Evolutionary conservation across 768 basidiomycete genomes (phyloP).

Genomic region (Phaffia tasmanica): DNA sequence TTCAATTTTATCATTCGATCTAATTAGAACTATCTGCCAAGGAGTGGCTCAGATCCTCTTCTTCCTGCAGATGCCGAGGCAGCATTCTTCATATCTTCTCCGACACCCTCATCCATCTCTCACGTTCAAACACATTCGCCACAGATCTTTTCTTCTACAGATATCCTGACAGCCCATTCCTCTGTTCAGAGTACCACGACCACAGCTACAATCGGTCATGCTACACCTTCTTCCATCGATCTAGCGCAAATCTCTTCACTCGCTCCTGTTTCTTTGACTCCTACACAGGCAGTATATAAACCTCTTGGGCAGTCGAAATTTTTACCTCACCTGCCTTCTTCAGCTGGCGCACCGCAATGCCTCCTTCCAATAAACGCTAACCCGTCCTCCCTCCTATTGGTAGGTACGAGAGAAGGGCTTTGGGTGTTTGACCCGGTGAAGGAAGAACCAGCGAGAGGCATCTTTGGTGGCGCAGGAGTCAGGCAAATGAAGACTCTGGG

Average conservation of each 20-base stretch:
- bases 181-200: too few species aligned
- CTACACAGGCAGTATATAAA: conserved; percentile 6
- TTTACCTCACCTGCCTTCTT: conserved; percentile 18
- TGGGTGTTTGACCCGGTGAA: conserved; percentile 8
- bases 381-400: not conserved
- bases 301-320: conserved; percentile 13
- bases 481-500: conserved; percentile 7
- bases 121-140: not conserved
- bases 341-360: conserved; percentile 1
- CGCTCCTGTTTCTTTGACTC: not conserved
- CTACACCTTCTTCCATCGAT: too few species aligned
- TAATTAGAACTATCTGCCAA: not conserved
- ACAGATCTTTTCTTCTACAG: not conserved
- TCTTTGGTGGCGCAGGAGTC: conserved; percentile 10
- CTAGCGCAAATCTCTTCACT: too few species aligned
- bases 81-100: conserved; percentile 1
- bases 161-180: too few species aligned
- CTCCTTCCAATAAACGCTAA: not conserved
- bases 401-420: not conserved
- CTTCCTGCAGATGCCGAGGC: conserved; percentile 5
- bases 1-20: too few species aligned
- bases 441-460: conserved; percentile 3
- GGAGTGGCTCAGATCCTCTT: conserved; percentile 7
- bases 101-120: not conserved
- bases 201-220: too few species aligned